Conservation (phyloP, 2,329 filamentous ascomycete species). For the Botrytis fabae region DNA sequence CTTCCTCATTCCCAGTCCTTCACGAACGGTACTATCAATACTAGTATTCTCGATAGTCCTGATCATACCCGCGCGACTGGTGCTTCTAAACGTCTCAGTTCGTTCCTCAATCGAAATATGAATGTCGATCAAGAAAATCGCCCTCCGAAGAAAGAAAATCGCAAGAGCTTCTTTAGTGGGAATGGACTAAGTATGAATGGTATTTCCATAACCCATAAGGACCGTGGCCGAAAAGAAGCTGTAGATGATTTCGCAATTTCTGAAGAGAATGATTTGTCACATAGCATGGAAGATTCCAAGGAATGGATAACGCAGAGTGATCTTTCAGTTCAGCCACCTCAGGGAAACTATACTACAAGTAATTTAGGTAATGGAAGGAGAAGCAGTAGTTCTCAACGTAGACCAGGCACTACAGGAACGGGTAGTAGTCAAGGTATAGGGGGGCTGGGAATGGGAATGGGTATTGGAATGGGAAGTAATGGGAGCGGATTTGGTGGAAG, state of each 20-base stretch:
- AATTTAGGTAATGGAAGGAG: conserved; percentile 25
- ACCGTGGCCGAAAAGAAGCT: conserved; percentile 19
- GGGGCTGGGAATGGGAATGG: conserved; percentile 14
- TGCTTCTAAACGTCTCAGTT: conserved; percentile 22
- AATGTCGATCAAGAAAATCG: conserved; percentile 3
- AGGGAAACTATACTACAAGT: background rate
- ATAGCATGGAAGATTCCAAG: conserved; percentile 7
- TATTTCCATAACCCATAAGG: conserved; percentile 14
- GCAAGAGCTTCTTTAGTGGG: conserved; percentile 23
- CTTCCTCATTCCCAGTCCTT: conserved; percentile 30
- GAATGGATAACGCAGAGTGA: conserved; percentile 44
- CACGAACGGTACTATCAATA: conserved; percentile 34
- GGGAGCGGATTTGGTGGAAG: conserved; percentile 36
- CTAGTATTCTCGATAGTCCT: conserved; percentile 32
- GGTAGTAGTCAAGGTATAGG: conserved; percentile 14
- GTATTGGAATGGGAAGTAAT: conserved; percentile 30
- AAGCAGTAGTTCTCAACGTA: conserved; percentile 29
- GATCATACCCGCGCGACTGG: conserved; percentile 18
- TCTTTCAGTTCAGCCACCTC: conserved; percentile 21
- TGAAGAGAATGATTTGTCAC: conserved; percentile 16
- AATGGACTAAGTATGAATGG: conserved; percentile 24
- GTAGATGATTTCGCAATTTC: background rate
- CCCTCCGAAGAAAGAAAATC: conserved; percentile 13
- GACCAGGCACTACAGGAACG: conserved; percentile 23
- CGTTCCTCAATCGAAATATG: conserved; percentile 19